These are phyloP conservation scores for Akanthomyces uredinophilus DNA, from an alignment of 2,329 filamentous ascomycete species.

Conservation along the genomic window DNA sequence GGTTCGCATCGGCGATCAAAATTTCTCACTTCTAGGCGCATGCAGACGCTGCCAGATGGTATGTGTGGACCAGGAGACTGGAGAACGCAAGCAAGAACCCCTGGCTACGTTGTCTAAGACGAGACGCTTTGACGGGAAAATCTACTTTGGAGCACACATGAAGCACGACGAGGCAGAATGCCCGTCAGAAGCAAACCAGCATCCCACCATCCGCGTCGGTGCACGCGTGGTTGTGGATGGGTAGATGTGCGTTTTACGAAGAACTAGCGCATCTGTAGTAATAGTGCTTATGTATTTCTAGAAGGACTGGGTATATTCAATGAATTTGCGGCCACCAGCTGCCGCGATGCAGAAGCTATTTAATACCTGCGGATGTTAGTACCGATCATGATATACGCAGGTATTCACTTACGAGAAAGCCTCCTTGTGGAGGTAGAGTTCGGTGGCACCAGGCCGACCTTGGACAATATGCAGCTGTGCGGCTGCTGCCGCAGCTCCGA, in stretches of 20 bases:
- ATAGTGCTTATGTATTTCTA: neutral
- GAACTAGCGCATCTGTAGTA: neutral
- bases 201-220: constrained; percentile 41
- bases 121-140: constrained; percentile 73
- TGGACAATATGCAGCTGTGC: constrained; percentile 20
- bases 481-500: constrained; percentile 17
- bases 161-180: constrained; percentile 34
- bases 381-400: neutral
- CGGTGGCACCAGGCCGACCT: constrained; percentile 14
- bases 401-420: constrained; percentile 20
- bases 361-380: constrained; percentile 10
- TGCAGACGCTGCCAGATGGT: constrained; percentile 96
- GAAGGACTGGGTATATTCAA: neutral
- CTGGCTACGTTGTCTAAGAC: constrained; percentile 86
- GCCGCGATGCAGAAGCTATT: neutral
- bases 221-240: constrained; percentile 33
- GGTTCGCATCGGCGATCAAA: constrained; percentile 59
- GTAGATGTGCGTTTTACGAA: neutral
- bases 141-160: constrained; percentile 86
- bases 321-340: neutral
- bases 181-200: neutral
- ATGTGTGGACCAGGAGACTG: constrained; percentile 82
- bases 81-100: constrained; percentile 73
- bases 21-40: constrained; percentile 69
- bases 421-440: constrained; percentile 24